Conservation (phyloP, 106 monocot genomes). For the Agapanthus africanus region DNA sequence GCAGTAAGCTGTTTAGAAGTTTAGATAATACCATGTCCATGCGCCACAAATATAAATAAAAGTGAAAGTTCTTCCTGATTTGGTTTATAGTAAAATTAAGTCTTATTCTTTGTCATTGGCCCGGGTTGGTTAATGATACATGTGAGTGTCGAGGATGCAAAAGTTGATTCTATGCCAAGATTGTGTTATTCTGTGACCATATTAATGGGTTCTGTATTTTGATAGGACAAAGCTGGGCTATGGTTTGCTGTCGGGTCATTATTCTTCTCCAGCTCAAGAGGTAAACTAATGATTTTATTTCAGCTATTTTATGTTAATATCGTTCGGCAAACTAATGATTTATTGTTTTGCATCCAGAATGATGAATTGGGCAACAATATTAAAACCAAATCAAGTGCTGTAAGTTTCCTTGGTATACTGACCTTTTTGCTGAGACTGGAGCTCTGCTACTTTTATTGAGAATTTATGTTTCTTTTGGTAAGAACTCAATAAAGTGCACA, state of each 20-base stretch:
- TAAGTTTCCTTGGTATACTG: slow-evolving; percentile 33
- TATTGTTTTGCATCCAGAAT: slow-evolving; percentile 23
- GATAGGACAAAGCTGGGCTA: slow-evolving; percentile 78
- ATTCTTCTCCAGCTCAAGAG: slow-evolving; percentile 51
- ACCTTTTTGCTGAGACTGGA: slow-evolving; percentile 9
- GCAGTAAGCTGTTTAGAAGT: background rate
- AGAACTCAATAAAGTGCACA: too few relatives aligned
- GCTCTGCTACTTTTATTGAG: slow-evolving; percentile 1
- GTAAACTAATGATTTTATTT: slow-evolving; percentile 22
- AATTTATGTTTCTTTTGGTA: slow-evolving; percentile 9
- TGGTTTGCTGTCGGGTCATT: slow-evolving; percentile 93
- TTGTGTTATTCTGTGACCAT: slow-evolving; percentile 4
- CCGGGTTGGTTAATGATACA: background rate
- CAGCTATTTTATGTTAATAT: background rate
- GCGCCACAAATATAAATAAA: too few relatives aligned
- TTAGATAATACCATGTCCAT: slow-evolving; percentile 3
- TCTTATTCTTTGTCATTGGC: background rate
- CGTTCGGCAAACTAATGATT: slow-evolving; percentile 6
- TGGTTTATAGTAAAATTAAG: background rate
- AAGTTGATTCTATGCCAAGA: background rate
- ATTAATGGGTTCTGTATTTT: slow-evolving; percentile 6
- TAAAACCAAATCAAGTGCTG: slow-evolving; percentile 25
- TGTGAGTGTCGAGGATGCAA: background rate
- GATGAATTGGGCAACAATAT: slow-evolving; percentile 23
- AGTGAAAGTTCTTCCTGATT: too few relatives aligned